Evolutionary conservation across 2,329 filamentous ascomycete genomes (phyloP).

Genomic region (Podosphaera leucotricha): DNA sequence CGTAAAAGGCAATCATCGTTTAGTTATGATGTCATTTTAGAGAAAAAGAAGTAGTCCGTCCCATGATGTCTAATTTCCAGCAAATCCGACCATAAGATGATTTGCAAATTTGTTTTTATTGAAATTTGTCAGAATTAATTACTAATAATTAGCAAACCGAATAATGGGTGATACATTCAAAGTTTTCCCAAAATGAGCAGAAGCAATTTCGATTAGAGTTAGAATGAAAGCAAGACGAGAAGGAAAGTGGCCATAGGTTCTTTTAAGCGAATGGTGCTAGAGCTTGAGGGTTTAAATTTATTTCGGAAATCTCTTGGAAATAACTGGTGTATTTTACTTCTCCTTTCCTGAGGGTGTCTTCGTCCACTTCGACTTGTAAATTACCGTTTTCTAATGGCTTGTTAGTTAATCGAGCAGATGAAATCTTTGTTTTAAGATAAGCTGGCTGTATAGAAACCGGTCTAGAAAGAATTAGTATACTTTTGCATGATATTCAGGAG

Average conservation of each 20-base stretch:
- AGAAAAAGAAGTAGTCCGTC: too few relatives aligned
- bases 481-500: not conserved
- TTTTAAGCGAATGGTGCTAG: constrained; percentile 10
- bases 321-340: constrained; percentile 22
- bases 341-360: constrained; percentile 19
- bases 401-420: constrained; percentile 10
- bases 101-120: too few relatives aligned
- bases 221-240: not conserved
- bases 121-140: not conserved
- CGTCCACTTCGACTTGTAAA: constrained; percentile 19
- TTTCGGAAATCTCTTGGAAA: constrained; percentile 16
- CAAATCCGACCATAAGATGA: too few relatives aligned
- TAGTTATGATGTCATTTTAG: too few relatives aligned
- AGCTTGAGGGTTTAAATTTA: constrained; percentile 10
- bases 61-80: too few relatives aligned
- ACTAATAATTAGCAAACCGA: not conserved
- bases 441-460: constrained; percentile 20
- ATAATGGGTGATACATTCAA: not conserved
- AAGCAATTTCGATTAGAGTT: not conserved
- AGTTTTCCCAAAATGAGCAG: not conserved
- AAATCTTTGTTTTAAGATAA: constrained; percentile 15
- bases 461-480: constrained; percentile 13
- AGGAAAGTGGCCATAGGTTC: not conserved
- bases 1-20: too few relatives aligned
- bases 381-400: constrained; percentile 22